Conservation (phyloP, 1,139 yeast species). For the Pichia sp. region DNA sequence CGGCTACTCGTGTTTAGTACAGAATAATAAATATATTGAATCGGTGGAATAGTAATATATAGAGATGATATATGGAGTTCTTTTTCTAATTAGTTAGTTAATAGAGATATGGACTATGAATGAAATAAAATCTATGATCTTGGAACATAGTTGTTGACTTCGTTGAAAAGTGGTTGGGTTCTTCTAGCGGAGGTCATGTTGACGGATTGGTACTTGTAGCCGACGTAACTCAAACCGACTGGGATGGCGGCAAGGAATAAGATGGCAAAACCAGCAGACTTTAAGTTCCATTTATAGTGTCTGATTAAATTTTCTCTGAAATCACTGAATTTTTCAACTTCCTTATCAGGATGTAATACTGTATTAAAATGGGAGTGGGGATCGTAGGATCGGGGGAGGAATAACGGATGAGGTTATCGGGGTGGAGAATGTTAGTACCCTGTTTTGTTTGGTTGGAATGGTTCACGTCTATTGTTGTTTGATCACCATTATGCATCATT, state of each 20-base stretch:
- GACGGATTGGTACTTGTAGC: conserved; percentile 32
- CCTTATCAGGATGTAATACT: conserved; percentile 31
- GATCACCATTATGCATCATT: no score
- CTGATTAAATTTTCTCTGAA: conserved; percentile 35
- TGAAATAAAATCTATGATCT: conserved; percentile 19
- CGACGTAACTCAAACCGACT: conserved; percentile 32
- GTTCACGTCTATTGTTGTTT: no score
- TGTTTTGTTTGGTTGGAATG: no score
- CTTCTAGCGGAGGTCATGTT: conserved; percentile 30
- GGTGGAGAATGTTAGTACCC: no score
- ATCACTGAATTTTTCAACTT: conserved; percentile 32
- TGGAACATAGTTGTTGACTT: conserved; percentile 32
- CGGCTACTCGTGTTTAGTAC: no score
- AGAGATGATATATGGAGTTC: not conserved
- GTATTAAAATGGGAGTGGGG: no score
- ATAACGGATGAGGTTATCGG: no score
- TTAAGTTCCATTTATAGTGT: conserved; percentile 33
- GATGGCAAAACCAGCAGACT: conserved; percentile 32
- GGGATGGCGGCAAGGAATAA: conserved; percentile 35
- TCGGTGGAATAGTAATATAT: not conserved
- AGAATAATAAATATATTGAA: conserved; percentile 13
- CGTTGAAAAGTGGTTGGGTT: conserved; percentile 25
- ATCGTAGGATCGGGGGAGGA: no score
- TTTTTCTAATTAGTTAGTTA: not conserved
- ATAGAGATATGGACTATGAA: not conserved